Percentiles rank a stretch among this genome's conserved stretches.
These are phyloP conservation scores for Periconia macrospinosa DNA, from an alignment of 2,329 filamentous ascomycete genomes.

Conservation along the genomic window DNA sequence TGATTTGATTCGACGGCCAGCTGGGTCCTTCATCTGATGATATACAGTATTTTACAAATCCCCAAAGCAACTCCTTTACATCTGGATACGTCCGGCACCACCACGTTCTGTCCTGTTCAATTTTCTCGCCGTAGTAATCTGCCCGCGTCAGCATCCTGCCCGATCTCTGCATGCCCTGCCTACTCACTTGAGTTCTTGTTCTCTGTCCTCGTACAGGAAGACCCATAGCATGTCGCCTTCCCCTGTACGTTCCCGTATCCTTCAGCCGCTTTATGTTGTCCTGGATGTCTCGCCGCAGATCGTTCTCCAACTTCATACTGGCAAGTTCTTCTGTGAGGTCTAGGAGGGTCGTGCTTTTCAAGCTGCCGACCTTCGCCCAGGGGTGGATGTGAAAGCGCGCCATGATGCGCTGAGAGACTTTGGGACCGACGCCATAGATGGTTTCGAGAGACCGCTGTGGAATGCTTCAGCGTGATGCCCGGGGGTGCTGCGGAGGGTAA, in stretches of 20 bases:
- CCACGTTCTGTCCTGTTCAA: conserved; percentile 62
- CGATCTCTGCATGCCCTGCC: not conserved
- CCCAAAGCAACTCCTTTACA: conserved; percentile 17
- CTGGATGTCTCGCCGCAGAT: conserved; percentile 73
- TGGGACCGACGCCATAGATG: conserved; percentile 40
- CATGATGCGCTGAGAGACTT: conserved; percentile 68
- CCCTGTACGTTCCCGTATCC: conserved; percentile 89
- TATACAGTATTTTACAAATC: conserved; percentile 34
- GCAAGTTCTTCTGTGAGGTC: conserved; percentile 83
- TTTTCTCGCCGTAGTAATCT: conserved; percentile 62
- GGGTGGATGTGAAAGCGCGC: conserved; percentile 89
- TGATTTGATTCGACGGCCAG: not conserved
- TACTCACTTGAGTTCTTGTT: conserved; percentile 72
- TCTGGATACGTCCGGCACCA: conserved; percentile 34
- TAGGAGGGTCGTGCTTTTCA: conserved; percentile 76
- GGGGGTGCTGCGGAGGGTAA: conserved; percentile 7
- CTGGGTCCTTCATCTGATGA: conserved; percentile 5
- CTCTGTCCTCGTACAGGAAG: conserved; percentile 88
- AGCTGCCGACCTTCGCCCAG: conserved; percentile 72
- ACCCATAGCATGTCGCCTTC: conserved; percentile 87
- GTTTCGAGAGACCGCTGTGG: conserved; percentile 66
- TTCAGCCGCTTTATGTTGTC: conserved; percentile 86
- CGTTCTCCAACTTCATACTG: conserved; percentile 91
- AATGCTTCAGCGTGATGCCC: conserved; percentile 37
- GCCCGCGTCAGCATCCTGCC: conserved; percentile 13